These are phyloP conservation scores for Neonectria coccinea DNA, from an alignment of 2,329 filamentous ascomycete genomes.

Conservation along the genomic window DNA sequence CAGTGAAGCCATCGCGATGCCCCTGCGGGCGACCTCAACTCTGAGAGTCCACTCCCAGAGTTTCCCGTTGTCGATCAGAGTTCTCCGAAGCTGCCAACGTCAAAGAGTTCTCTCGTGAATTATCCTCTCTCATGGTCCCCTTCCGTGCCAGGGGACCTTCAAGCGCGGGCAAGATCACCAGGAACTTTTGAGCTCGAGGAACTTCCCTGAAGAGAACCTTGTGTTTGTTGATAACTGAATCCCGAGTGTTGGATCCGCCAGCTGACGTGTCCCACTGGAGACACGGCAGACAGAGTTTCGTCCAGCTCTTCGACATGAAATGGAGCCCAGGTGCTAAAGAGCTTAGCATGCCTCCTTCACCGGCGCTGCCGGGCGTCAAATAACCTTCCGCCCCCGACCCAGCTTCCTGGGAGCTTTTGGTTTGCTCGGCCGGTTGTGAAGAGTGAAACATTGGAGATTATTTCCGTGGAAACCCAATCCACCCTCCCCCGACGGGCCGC, in stretches of 20 bases:
- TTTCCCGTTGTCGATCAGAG: neutral
- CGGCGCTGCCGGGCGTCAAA: conserved; percentile 9
- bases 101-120: conserved; percentile 9
- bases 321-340: neutral
- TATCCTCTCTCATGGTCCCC: conserved; percentile 10
- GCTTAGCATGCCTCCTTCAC: neutral
- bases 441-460: neutral
- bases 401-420: neutral
- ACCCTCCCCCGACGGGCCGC: conserved; percentile 14
- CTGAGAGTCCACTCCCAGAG: neutral
- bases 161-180: neutral
- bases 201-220: neutral
- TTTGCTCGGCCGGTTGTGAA: neutral
- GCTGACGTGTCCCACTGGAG: neutral
- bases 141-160: neutral
- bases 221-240: neutral
- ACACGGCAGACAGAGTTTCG: conserved; percentile 1
- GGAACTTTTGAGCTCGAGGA: neutral
- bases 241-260: neutral
- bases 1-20: neutral
- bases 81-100: neutral
- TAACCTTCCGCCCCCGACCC: conserved; percentile 4
- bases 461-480: neutral
- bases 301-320: neutral
- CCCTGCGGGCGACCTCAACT: neutral